phyloP scores from a whole-genome alignment of 1,139 yeast genomes.

The Blastobotrys buckinghamii region DNA sequence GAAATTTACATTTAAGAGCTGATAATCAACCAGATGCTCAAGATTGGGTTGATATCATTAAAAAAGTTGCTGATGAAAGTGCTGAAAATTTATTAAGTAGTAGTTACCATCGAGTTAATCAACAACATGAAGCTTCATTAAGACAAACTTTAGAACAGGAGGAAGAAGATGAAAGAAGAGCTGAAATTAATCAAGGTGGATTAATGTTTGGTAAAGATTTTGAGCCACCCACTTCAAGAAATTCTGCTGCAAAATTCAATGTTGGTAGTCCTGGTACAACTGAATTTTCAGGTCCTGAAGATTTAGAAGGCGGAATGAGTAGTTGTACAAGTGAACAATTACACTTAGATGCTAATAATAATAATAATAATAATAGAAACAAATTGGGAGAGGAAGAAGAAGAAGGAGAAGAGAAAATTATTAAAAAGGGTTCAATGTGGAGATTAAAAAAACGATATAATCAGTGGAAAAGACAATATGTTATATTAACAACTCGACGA shows the following conservation, averaged over 20 bases:
- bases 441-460: constrained; percentile 40
- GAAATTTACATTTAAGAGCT: constrained; percentile 42
- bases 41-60: constrained; percentile 39
- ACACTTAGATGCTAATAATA: background rate
- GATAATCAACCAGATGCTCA: constrained; percentile 34
- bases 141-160: background rate
- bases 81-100: constrained; percentile 22
- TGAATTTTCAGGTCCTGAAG: constrained; percentile 10
- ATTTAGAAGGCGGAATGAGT: constrained; percentile 6
- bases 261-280: constrained; percentile 9
- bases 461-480: constrained; percentile 45
- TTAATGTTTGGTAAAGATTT: background rate
- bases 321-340: constrained; percentile 4
- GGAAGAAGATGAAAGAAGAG: background rate
- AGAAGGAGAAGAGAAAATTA: constrained; percentile 34
- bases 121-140: background rate
- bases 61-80: constrained; percentile 29
- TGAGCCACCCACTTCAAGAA: constrained; percentile 1
- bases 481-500: constrained; percentile 40
- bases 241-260: background rate
- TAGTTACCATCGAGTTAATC: constrained; percentile 23
- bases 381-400: too few species aligned
- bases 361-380: background rate
- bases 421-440: constrained; percentile 41
- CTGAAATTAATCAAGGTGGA: background rate